A percentile compares a stretch with the other conserved stretches of the same genome.
phyloP scores from a whole-genome alignment of 768 basidiomycete species.

The Asterophora lycoperdoides region DNA sequence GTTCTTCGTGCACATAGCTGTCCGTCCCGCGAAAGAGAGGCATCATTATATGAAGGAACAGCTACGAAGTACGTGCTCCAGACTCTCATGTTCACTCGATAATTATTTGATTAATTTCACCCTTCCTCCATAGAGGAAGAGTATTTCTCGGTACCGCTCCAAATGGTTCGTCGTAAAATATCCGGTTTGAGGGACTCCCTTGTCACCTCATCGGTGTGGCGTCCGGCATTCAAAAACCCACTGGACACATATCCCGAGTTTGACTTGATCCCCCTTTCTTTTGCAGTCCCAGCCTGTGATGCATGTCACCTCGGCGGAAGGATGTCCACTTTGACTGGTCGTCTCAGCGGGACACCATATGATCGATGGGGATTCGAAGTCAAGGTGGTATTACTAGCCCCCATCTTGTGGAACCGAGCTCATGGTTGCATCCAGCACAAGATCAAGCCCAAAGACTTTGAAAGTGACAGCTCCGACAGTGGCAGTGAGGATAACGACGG shows the following conservation, averaged over 20 bases:
- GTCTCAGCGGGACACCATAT: conserved; percentile 66
- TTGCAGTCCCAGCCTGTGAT: conserved; percentile 65
- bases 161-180: conserved; percentile 64
- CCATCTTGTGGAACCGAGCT: conserved; percentile 5
- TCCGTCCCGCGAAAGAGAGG: conserved; percentile 49
- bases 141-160: conserved; percentile 72
- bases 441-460: neutral
- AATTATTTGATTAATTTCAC: neutral
- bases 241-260: conserved; percentile 69
- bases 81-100: neutral
- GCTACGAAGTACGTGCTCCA: conserved; percentile 41
- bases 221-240: conserved; percentile 56
- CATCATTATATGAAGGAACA: conserved; percentile 49
- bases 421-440: conserved; percentile 7
- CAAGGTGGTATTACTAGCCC: conserved; percentile 6
- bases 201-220: conserved; percentile 85
- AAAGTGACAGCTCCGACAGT: conserved; percentile 12
- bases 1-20: conserved; percentile 78
- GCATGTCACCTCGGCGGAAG: conserved; percentile 77
- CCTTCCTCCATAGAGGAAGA: conserved; percentile 50
- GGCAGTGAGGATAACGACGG: conserved; percentile 14
- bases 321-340: conserved; percentile 58
- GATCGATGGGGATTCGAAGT: conserved; percentile 61
- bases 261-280: conserved; percentile 46
- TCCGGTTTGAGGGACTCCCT: conserved; percentile 67